Evolutionary conservation across 2,329 filamentous ascomycete genomes (phyloP).

Genomic region (Colletotrichum brevisporum): DNA sequence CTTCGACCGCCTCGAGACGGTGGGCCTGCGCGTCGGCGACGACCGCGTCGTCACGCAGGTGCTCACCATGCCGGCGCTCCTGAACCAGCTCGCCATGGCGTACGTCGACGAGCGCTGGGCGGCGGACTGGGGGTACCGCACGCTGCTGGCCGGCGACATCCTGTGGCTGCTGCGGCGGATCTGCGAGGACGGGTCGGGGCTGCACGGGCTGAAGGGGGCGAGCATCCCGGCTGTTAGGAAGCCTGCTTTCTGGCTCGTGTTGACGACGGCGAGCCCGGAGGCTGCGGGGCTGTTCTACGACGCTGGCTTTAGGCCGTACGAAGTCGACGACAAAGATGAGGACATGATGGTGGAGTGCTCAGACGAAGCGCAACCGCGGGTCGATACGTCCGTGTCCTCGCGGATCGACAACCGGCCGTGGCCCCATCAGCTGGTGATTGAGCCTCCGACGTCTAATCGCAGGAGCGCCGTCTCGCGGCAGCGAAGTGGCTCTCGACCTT

Average conservation of each 20-base stretch:
- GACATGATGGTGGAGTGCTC: not conserved
- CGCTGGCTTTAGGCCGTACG: conserved; percentile 36
- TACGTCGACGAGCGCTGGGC: conserved; percentile 46
- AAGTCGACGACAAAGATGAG: not conserved
- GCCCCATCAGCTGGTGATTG: too few relatives aligned
- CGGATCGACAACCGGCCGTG: too few relatives aligned
- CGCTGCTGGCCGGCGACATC: conserved; percentile 49
- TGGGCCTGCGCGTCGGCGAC: conserved; percentile 38
- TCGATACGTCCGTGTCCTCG: not conserved
- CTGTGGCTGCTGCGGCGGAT: conserved; percentile 53
- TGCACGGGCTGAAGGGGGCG: conserved; percentile 41
- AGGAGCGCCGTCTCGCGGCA: not conserved
- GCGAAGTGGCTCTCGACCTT: not conserved
- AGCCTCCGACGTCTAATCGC: too few relatives aligned
- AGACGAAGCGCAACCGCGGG: not conserved
- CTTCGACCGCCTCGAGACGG: conserved; percentile 49
- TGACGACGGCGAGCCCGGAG: conserved; percentile 35
- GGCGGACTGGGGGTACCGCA: conserved; percentile 31
- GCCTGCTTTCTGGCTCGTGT: conserved; percentile 43
- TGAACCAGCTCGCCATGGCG: conserved; percentile 51
- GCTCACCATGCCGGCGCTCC: conserved; percentile 52
- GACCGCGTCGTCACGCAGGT: conserved; percentile 40
- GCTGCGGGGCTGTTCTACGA: conserved; percentile 37
- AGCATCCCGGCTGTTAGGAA: conserved; percentile 38
- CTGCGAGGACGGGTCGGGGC: conserved; percentile 36